phyloP scores from a whole-genome alignment of 192 early-diverging fungal species.

The Diversispora eburnea region DNA sequence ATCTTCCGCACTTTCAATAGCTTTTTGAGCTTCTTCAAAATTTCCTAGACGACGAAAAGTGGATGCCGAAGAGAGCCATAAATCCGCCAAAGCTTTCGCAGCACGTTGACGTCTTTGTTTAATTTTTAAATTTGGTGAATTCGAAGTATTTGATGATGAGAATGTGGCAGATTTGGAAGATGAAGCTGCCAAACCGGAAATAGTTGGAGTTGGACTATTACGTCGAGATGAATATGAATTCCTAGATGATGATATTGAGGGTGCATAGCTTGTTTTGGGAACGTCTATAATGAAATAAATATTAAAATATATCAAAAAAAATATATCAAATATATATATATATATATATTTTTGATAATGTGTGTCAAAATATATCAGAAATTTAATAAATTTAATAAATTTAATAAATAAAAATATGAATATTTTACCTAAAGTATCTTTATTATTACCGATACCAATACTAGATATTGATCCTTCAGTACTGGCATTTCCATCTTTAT shows the following conservation, averaged over 20 bases:
- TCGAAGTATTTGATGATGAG: slow-evolving; percentile 34
- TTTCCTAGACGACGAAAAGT: slow-evolving; percentile 46
- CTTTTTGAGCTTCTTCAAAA: slow-evolving; percentile 52
- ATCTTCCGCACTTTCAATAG: slow-evolving; percentile 55
- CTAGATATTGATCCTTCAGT: slow-evolving; percentile 28
- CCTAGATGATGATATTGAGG: slow-evolving; percentile 39
- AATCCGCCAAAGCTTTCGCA: slow-evolving; percentile 40
- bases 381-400: neutral
- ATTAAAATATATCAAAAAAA: neutral
- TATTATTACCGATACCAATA: slow-evolving; percentile 3
- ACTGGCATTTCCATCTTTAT: slow-evolving; percentile 22
- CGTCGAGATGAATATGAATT: slow-evolving; percentile 34
- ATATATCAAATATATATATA: no score
- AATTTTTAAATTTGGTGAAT: slow-evolving; percentile 35
- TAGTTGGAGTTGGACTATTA: slow-evolving; percentile 37
- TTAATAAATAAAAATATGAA: neutral
- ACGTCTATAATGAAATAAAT: slow-evolving; percentile 26
- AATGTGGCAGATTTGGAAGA: slow-evolving; percentile 34
- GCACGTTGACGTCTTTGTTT: slow-evolving; percentile 42
- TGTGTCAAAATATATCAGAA: no score
- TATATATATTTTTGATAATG: no score
- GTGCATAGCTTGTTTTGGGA: slow-evolving; percentile 38
- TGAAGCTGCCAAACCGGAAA: slow-evolving; percentile 25
- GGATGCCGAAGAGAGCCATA: slow-evolving; percentile 56
- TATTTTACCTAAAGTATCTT: slow-evolving; percentile 34